Evolutionary conservation across 192 early-diverging fungal species (phyloP), one percentile per base, ranked within the genome.

Genomic region (Coemansia aciculifera): DNA sequence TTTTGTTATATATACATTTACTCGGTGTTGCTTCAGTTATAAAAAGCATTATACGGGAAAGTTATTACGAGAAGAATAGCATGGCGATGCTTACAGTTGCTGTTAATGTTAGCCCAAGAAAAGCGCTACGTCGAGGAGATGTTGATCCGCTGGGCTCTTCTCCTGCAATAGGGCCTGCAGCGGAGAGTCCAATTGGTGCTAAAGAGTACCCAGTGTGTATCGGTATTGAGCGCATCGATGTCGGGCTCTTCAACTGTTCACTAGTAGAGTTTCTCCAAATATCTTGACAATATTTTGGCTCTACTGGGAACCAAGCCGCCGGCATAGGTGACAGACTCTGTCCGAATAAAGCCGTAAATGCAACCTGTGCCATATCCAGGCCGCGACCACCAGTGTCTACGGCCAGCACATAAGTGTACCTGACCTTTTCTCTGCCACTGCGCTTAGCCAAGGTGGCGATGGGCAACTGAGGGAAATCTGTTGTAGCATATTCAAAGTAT

Each of bases 371-470:
- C 66, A 86, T 72, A 59, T 86, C 85, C 48, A 86, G 68, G 2
- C 85, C 85, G 13, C 63, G 62, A 10, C 85, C 85, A 11, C 85
- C 85, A n/a, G 78, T 77, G 42, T 86, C 85, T 8, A 86, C 84
- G 15, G 84, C 85, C 43, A 86, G 60, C 5, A 86, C 85, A 72
- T 86, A 74, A 5, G 79, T 46, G 32, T 57, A 83, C 51, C 76
- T 71, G 38, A 70, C 62, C 2, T 73, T 36, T 5, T 80, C 68
- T 24, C 17, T 24, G 7, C 15, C 34, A 19, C 24, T 49, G 49
- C 61, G 68, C 15, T 38, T 59, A 23, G 59, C 62, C 38, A 67
- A 19, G 7, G 64, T 40, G 32, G 76, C 69, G 10, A 71, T 73
- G 19, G 76, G 76, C 59, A 78, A 60, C 59, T 67, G 71, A 0